Conservation (phyloP, 139 green algal species). For the Nannochloris sp. region DNA sequence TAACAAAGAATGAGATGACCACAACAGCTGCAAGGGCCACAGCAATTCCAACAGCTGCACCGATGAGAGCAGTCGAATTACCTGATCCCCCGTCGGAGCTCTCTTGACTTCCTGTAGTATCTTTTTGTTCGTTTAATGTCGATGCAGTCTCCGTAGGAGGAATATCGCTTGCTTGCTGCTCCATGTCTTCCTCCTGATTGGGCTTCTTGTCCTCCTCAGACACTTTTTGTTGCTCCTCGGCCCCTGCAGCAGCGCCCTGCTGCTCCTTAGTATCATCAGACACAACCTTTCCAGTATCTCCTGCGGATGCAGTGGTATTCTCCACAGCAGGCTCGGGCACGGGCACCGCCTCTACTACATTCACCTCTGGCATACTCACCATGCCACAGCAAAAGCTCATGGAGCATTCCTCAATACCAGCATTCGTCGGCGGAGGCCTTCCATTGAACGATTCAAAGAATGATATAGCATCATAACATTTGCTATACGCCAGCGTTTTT, state of each 20-base stretch:
- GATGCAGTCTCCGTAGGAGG: not conserved
- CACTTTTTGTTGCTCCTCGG: not conserved
- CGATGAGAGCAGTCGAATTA: not conserved
- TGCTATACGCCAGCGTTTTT: not conserved
- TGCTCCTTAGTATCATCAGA: too few species aligned
- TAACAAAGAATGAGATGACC: not conserved
- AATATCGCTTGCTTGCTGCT: not conserved
- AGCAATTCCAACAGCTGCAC: not conserved
- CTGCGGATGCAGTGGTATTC: not conserved
- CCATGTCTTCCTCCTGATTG: not conserved
- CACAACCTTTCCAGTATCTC: too few species aligned
- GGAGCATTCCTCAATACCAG: constrained; percentile 18
- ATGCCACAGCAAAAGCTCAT: constrained; percentile 21
- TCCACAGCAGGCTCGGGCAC: not conserved
- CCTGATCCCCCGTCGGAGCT: too few species aligned
- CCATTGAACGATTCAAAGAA: constrained; percentile 2
- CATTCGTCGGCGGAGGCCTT: not conserved
- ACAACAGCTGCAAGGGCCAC: not conserved
- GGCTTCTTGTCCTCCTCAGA: not conserved
- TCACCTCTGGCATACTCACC: not conserved
- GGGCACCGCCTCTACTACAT: not conserved
- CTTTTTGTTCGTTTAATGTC: not conserved
- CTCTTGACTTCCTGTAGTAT: not conserved
- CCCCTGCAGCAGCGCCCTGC: too few species aligned
- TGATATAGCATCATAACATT: not conserved